phyloP scores from a whole-genome alignment of 148 eudicot species.

The Rhododendron ferrugineum region DNA sequence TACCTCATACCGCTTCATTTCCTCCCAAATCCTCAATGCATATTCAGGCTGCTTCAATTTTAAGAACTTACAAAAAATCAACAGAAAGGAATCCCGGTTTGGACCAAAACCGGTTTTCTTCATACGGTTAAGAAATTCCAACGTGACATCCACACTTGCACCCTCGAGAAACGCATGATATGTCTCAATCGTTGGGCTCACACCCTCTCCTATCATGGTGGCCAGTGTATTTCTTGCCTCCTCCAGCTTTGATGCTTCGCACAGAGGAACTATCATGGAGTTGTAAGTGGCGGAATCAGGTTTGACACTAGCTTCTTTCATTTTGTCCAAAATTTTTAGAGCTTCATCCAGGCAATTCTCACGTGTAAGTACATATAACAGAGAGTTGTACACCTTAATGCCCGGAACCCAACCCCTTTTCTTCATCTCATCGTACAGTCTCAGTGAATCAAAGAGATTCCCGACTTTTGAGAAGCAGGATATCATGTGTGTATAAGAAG shows the following conservation, averaged over 20 bases:
- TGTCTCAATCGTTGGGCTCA: constrained; percentile 60
- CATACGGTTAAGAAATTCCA: constrained; percentile 58
- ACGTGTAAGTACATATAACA: constrained; percentile 58
- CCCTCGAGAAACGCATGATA: constrained; percentile 61
- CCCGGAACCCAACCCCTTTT: constrained; percentile 65
- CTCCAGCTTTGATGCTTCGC: constrained; percentile 54
- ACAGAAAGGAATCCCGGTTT: constrained; percentile 43
- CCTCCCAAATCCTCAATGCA: constrained; percentile 65
- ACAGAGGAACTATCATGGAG: constrained; percentile 68
- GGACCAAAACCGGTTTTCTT: constrained; percentile 69
- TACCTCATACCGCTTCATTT: constrained; percentile 54
- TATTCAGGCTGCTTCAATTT: constrained; percentile 47
- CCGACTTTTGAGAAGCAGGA: constrained; percentile 66
- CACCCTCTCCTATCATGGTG: constrained; percentile 45
- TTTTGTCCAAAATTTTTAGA: constrained; percentile 45
- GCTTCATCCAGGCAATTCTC: constrained; percentile 78
- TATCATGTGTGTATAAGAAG: constrained; percentile 73
- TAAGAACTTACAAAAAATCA: constrained; percentile 49
- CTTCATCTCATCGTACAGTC: constrained; percentile 90
- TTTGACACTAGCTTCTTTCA: constrained; percentile 50
- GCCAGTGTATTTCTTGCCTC: constrained; percentile 59
- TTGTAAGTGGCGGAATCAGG: constrained; percentile 64
- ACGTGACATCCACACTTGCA: constrained; percentile 38
- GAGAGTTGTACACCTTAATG: constrained; percentile 63
- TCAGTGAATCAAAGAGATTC: constrained; percentile 77